These are phyloP conservation scores for Fusarium papillatum DNA, from an alignment of 2,329 filamentous ascomycete species.

Conservation along the genomic window DNA sequence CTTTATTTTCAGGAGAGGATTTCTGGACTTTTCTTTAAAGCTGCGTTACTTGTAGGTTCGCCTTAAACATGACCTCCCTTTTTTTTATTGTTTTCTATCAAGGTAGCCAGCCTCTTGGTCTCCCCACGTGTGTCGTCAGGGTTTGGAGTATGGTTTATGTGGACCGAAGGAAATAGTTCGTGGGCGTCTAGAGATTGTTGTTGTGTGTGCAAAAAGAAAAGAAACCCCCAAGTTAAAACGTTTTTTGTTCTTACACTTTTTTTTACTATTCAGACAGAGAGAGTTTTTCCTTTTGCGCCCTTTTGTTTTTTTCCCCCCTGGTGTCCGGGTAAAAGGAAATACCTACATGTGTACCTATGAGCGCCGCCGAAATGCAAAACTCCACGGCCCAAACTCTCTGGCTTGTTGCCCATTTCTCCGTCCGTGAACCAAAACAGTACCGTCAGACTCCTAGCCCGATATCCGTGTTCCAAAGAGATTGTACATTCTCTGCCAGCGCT, in stretches of 20 bases:
- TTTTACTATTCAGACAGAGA: constrained; percentile 3
- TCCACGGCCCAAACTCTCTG: background rate
- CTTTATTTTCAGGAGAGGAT: constrained; percentile 10
- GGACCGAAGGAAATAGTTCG: constrained; percentile 23
- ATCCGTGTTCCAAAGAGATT: constrained; percentile 76
- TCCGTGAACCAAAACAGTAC: background rate
- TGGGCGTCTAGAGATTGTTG: constrained; percentile 36
- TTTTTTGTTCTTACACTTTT: constrained; percentile 8
- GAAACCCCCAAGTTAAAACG: constrained; percentile 9
- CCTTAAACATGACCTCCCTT: constrained; percentile 10
- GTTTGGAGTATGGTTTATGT: constrained; percentile 43
- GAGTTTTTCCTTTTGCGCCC: constrained; percentile 10
- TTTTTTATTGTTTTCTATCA: constrained; percentile 16
- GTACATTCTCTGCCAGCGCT: constrained; percentile 74
- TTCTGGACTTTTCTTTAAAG: constrained; percentile 13
- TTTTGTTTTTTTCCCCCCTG: background rate
- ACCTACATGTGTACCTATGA: constrained; percentile 4
- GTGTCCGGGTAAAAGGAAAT: background rate
- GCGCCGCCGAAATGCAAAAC: background rate
- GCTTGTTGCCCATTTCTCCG: background rate
- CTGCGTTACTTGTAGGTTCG: constrained; percentile 11
- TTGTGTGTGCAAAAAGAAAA: background rate
- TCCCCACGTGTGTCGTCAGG: constrained; percentile 10
- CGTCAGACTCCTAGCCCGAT: constrained; percentile 13
- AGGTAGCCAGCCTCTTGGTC: constrained; percentile 23